Evolutionary conservation across 1,139 yeast species (phyloP), one percentile per base, ranked within the genome.

Genomic region (Pichia sp.): DNA sequence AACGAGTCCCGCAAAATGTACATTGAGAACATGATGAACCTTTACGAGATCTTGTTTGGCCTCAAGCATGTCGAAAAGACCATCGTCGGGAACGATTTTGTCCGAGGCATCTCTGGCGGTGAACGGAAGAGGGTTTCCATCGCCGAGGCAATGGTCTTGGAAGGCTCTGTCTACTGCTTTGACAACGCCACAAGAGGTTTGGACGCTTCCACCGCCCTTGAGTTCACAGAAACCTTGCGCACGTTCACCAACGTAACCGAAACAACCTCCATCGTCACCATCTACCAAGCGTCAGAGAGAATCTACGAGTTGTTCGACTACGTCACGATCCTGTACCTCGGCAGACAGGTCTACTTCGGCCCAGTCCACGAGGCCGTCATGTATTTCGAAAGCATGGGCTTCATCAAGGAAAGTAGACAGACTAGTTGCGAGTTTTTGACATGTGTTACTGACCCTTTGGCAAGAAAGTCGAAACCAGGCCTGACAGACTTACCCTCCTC

Each of bases 381-480:
- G 43, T 86, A 75, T 69, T 86, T 86, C 67, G 66, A 72, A 54
- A 75, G 75, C 42, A 83, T 86, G 87, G 93, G 93, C 33, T 86
- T 76, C 68, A 73, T 75, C 12, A 86, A 90, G 65, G 86, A 89
- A 42, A 75, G 78, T 45, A 83, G 96, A 69, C 91, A 86, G 73
- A 85, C 95, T 9, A 85, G 93, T 57, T 88, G 92, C 16, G 96
- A 89, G 68, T 89, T 80, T 69, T 74, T 89, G 64, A 88, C 96
- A 1, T 83, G 95, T 1, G 74, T 88, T 51, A 86, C 95, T 3
- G 84, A 84, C 63, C 92, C 95, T 7, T 71, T 75, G 4, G 63
- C 61, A 8, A 59, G 64, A 56, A 51, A 74, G 14, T 69, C 79
- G 6, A 70, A 71, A 56, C 68, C 73, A 17, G 95, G 92, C 2